These are phyloP conservation scores for Torulaspora microellipsoides DNA, from an alignment of 805 yeast genomes.

Conservation along the genomic window DNA sequence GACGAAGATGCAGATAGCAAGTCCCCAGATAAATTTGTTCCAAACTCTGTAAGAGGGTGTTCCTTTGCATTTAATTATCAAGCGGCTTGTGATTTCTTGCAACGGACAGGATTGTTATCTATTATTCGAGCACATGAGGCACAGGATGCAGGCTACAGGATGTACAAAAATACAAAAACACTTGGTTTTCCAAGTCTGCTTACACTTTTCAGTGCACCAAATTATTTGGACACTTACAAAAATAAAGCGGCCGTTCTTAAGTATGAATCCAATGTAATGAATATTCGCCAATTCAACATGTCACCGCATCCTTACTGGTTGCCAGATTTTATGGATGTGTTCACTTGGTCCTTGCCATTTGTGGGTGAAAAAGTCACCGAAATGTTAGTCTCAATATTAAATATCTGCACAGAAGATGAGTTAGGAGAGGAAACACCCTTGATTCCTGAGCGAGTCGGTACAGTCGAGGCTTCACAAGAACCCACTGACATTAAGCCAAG, in stretches of 20 bases:
- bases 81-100: constrained; percentile 76
- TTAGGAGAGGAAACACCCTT: constrained; percentile 67
- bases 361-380: constrained; percentile 96
- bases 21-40: constrained; percentile 41
- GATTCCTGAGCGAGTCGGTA: constrained; percentile 38
- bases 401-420: constrained; percentile 94
- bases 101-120: constrained; percentile 72
- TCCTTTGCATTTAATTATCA: constrained; percentile 83
- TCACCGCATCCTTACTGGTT: constrained; percentile 96
- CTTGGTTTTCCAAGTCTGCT: constrained; percentile 87
- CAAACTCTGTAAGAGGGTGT: constrained; percentile 82
- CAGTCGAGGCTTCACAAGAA: constrained; percentile 2
- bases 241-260: constrained; percentile 94
- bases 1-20: constrained; percentile 53
- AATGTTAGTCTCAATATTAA: constrained; percentile 82
- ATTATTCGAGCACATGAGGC: constrained; percentile 96
- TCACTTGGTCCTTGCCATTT: constrained; percentile 95
- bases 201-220: constrained; percentile 93
- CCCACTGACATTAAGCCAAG: not conserved
- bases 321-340: constrained; percentile 95
- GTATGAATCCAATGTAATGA: constrained; percentile 89
- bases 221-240: constrained; percentile 85
- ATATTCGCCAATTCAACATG: constrained; percentile 87
- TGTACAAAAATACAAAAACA: constrained; percentile 79
- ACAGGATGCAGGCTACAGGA: constrained; percentile 94